Evolutionary conservation across 1,284 basidiomycete genomes (phyloP).

Genomic region (Hypsizygus ulmarius): DNA sequence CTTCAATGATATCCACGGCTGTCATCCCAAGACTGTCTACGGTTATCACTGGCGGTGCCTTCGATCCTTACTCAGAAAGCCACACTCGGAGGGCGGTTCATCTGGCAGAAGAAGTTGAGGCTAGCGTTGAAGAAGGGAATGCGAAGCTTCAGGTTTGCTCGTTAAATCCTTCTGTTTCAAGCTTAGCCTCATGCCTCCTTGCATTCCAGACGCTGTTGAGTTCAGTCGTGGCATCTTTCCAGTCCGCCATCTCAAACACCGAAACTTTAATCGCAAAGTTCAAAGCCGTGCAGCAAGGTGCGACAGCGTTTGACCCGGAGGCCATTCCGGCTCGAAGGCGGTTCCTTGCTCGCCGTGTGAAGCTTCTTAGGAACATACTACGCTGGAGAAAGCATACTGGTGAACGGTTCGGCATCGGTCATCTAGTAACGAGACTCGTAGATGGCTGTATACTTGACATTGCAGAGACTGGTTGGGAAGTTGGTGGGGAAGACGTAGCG

Average conservation of each 20-base stretch:
- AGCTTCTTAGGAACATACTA: conserved; percentile 71
- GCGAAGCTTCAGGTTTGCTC: conserved; percentile 68
- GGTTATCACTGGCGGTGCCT: conserved; percentile 67
- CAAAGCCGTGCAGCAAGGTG: conserved; percentile 33
- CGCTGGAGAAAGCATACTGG: conserved; percentile 75
- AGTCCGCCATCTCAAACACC: conserved; percentile 48
- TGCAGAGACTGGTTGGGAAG: conserved; percentile 81
- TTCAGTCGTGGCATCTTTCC: conserved; percentile 59
- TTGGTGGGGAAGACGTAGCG: conserved; percentile 75
- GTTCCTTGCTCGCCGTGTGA: conserved; percentile 66
- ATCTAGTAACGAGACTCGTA: conserved; percentile 58
- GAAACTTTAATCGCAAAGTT: conserved; percentile 44
- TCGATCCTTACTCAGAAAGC: conserved; percentile 79
- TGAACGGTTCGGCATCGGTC: conserved; percentile 57
- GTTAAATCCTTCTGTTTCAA: neutral
- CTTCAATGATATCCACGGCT: conserved; percentile 83
- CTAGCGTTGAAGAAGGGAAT: conserved; percentile 66
- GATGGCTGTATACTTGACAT: conserved; percentile 64
- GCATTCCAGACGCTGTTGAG: conserved; percentile 60
- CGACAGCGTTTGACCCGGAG: conserved; percentile 72
- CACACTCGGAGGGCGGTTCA: conserved; percentile 69
- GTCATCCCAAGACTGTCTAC: conserved; percentile 76
- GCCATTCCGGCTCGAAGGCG: conserved; percentile 71
- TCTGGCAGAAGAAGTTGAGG: conserved; percentile 79
- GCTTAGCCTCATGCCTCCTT: conserved; percentile 6